These are phyloP conservation scores for Stenocarpella maydis DNA, from an alignment of 2,329 filamentous ascomycete genomes.

Conservation along the genomic window DNA sequence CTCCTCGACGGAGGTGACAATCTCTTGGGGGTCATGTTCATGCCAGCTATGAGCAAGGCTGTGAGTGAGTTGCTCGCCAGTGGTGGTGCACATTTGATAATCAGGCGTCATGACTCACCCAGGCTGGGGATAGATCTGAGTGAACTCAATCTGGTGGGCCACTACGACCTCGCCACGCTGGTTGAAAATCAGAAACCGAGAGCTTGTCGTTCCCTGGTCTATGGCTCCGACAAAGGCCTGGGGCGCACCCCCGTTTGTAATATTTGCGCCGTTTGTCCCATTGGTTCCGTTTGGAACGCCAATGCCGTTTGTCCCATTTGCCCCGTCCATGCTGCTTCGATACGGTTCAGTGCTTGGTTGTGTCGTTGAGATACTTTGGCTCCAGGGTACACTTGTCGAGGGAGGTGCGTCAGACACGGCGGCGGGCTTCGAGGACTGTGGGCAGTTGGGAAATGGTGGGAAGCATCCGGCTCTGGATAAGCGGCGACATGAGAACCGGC, in stretches of 20 bases:
- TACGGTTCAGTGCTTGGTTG: background rate
- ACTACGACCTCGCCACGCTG: conserved; percentile 79
- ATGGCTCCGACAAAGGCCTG: conserved; percentile 80
- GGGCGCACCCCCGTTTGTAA: background rate
- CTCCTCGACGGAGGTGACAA: conserved; percentile 76
- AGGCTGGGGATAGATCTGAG: conserved; percentile 83
- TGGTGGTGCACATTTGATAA: conserved; percentile 3
- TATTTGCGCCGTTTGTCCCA: background rate
- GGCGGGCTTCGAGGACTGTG: background rate
- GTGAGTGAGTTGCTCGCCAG: conserved; percentile 31
- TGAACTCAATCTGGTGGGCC: conserved; percentile 86
- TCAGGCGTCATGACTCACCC: conserved; percentile 66
- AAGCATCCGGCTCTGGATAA: background rate
- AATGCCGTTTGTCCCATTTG: background rate
- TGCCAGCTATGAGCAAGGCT: conserved; percentile 71
- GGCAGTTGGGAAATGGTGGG: background rate
- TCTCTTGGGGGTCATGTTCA: conserved; percentile 83
- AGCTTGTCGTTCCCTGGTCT: conserved; percentile 90
- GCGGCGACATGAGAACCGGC: background rate
- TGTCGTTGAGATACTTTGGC: background rate
- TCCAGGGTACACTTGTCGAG: background rate
- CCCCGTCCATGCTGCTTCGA: background rate
- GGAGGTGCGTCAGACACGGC: background rate
- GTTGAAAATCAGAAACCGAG: conserved; percentile 91
- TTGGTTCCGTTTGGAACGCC: background rate